Conservation (phyloP, 148 eudicot species). For the Rhododendron mucronatum region DNA sequence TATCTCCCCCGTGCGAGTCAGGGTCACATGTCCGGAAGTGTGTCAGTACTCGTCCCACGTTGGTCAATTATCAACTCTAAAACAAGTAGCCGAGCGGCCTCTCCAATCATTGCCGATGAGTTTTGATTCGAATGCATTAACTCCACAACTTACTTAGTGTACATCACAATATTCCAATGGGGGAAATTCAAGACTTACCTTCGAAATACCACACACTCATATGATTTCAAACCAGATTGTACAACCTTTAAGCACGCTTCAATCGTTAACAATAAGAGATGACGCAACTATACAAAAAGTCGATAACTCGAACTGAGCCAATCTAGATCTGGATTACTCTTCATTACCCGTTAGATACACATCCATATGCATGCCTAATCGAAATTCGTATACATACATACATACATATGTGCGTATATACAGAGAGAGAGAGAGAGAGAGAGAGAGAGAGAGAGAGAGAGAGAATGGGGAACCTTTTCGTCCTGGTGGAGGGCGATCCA, state of each 20-base stretch:
- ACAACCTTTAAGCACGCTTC: background rate
- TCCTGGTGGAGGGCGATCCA: conserved; percentile 98
- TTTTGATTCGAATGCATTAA: no score
- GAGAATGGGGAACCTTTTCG: conserved; percentile 53
- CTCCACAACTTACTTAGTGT: background rate
- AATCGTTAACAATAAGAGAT: background rate
- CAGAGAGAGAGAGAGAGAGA: background rate
- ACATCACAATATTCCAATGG: no score
- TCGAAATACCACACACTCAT: background rate
- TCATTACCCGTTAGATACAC: background rate
- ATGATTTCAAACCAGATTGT: background rate
- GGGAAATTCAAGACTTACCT: background rate
- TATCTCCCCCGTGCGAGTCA: background rate
- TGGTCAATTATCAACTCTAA: background rate
- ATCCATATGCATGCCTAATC: background rate
- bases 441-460: background rate
- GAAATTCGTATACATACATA: background rate
- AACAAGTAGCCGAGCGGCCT: no score
- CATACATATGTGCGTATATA: background rate
- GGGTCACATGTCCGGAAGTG: background rate
- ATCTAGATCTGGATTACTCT: background rate
- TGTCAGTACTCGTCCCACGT: background rate
- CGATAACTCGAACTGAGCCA: background rate
- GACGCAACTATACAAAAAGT: background rate
- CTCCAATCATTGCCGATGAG: no score